Percentiles rank a stretch among this genome's conserved stretches.
Conservation (phyloP, 352 stramenopile genomes). For the Pelagophyceae sp. region DNA sequence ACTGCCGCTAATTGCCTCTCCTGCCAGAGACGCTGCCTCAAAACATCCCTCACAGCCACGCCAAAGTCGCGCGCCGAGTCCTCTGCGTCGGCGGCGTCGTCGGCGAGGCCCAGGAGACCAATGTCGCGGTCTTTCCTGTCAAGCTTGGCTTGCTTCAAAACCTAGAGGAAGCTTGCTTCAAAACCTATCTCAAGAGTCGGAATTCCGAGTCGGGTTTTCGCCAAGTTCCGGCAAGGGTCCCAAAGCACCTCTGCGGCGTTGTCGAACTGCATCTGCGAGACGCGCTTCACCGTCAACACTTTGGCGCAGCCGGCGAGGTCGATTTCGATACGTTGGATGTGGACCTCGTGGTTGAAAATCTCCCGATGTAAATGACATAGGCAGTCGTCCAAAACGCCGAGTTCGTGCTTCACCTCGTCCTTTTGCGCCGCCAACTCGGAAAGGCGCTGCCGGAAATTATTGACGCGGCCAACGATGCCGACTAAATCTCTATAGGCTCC, state of each 20-base stretch:
- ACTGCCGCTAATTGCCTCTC: conserved; percentile 26
- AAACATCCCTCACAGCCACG: conserved; percentile 27
- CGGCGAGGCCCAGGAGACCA: conserved; percentile 14
- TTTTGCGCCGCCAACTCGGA: conserved; percentile 27
- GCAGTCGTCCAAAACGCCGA: conserved; percentile 1
- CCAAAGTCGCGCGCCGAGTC: conserved; percentile 27
- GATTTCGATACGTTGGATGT: conserved; percentile 25
- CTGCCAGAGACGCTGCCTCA: conserved; percentile 31
- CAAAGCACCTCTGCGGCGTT: background rate
- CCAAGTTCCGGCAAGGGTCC: too few relatives aligned
- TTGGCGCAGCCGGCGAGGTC: conserved; percentile 27
- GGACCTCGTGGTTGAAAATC: conserved; percentile 28
- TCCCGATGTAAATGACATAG: conserved; percentile 18
- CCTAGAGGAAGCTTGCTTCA: too few relatives aligned
- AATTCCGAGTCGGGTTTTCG: too few relatives aligned
- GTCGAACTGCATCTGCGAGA: background rate
- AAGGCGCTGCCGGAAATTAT: conserved; percentile 31
- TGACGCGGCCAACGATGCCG: conserved; percentile 31
- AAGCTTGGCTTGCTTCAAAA: conserved; percentile 23
- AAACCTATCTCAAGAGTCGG: too few relatives aligned
- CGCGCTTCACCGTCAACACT: conserved; percentile 24
- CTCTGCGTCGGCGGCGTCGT: conserved; percentile 27
- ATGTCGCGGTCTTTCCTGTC: conserved; percentile 27
- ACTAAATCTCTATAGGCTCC: conserved; percentile 31
- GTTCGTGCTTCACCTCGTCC: conserved; percentile 25